A percentile compares a stretch with the other conserved stretches of the same genome.
Evolutionary conservation across 148 eudicot species (phyloP).

Genomic region (Arctostaphylos glauca): DNA sequence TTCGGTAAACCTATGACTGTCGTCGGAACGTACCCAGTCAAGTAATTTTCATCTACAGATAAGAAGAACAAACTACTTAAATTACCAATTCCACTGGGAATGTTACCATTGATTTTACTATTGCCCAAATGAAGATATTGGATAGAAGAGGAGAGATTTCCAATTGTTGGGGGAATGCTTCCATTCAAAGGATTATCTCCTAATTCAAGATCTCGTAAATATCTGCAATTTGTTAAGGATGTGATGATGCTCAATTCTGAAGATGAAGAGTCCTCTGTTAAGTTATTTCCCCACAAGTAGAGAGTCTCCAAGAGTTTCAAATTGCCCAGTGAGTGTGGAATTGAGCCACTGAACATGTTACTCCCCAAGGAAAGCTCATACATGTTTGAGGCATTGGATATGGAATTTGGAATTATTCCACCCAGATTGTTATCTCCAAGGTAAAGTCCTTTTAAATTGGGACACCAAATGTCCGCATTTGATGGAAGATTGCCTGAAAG

Average conservation of each 20-base stretch:
- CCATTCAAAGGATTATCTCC: background rate
- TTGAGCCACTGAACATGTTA: background rate
- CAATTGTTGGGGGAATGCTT: background rate
- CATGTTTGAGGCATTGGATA: background rate
- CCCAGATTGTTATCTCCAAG: background rate
- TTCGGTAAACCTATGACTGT: background rate
- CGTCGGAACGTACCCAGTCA: background rate
- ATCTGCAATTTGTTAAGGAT: background rate
- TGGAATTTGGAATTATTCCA: background rate
- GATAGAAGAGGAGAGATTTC: background rate
- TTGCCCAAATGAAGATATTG: background rate
- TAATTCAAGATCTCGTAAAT: background rate
- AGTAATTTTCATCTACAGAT: background rate
- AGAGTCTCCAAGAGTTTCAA: background rate
- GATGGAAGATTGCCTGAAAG: background rate
- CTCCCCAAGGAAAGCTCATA: rapidly evolving
- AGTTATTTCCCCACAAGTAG: background rate
- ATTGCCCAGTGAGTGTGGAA: background rate
- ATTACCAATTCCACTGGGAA: conserved; percentile 6
- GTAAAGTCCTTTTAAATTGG: background rate
- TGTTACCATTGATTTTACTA: background rate
- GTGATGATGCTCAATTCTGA: background rate
- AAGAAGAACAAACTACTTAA: background rate
- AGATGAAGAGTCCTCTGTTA: background rate
- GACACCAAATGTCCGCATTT: background rate